Conservation (phyloP, 208 protist genomes). For the Phytomonas francai region DNA sequence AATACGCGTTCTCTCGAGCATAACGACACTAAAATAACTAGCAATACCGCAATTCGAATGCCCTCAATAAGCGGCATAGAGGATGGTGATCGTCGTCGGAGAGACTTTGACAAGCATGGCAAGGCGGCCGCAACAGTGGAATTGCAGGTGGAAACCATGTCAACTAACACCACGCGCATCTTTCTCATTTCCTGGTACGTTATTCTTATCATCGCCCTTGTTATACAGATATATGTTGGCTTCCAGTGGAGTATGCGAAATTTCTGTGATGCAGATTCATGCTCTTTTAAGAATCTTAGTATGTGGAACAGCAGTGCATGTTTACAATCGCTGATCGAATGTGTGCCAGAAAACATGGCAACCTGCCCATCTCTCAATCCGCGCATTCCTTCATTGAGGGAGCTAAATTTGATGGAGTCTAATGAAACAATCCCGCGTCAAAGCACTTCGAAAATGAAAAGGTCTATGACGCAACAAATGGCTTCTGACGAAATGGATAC, state of each 20-base stretch:
- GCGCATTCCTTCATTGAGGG: background rate
- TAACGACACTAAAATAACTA: background rate
- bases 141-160: constrained; percentile 73
- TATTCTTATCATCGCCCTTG: constrained; percentile 39
- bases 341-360: constrained; percentile 4
- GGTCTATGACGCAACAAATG: background rate
- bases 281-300: constrained; percentile 29
- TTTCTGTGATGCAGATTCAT: constrained; percentile 36
- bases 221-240: constrained; percentile 44
- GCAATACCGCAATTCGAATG: background rate
- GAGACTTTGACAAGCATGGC: background rate
- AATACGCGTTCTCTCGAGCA: background rate
- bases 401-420: background rate
- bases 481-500: background rate
- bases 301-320: constrained; percentile 46
- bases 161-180: constrained; percentile 26
- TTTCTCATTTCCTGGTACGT: constrained; percentile 70
- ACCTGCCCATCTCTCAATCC: background rate
- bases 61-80: background rate
- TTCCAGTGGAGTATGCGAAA: constrained; percentile 64
- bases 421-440: background rate
- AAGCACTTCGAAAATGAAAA: background rate
- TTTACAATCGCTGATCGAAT: constrained; percentile 21
- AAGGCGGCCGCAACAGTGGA: constrained; percentile 16
- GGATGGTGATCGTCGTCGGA: background rate